Conservation (phyloP, 176 grass and related monocot species). For the Musa acuminata region DNA sequence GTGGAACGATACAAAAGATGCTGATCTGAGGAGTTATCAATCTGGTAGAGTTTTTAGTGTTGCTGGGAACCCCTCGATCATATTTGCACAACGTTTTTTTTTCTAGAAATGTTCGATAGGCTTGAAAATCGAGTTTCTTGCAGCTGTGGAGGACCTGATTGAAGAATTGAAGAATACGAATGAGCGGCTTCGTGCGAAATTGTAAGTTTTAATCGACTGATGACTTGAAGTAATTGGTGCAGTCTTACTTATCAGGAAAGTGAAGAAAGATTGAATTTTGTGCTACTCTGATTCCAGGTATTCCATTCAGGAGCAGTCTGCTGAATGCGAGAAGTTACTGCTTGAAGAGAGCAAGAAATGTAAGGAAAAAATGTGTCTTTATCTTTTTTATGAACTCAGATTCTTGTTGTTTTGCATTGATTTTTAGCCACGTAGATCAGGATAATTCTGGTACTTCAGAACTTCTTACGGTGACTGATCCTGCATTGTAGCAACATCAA, state of each 20-base stretch:
- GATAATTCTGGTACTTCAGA: not conserved
- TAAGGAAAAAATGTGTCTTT: conserved; percentile 1
- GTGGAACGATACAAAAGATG: conserved; percentile 11
- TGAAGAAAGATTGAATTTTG: not conserved
- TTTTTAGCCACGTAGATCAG: no score
- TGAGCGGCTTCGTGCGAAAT: conserved; percentile 21
- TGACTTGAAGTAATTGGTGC: not conserved
- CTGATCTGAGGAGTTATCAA: conserved; percentile 11
- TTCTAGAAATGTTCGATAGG: not conserved
- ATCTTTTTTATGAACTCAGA: not conserved
- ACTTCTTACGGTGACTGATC: not conserved
- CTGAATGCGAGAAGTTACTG: conserved; percentile 19
- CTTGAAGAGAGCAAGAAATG: conserved; percentile 23
- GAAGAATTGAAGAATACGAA: conserved; percentile 30
- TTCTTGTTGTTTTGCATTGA: not conserved
- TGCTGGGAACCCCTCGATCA: not conserved
- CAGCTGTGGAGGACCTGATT: conserved; percentile 29
- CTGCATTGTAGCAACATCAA: not conserved
- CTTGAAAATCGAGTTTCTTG: not conserved
- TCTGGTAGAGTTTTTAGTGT: conserved; percentile 19
- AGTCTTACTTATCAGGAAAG: not conserved
- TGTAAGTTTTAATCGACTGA: conserved; percentile 29
- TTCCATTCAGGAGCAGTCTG: conserved; percentile 24
- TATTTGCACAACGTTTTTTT: not conserved
- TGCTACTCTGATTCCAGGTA: conserved; percentile 27